Evolutionary conservation across 176 grass and related monocot genomes (phyloP).

Genomic region (Dendrocalamus sinicus): DNA sequence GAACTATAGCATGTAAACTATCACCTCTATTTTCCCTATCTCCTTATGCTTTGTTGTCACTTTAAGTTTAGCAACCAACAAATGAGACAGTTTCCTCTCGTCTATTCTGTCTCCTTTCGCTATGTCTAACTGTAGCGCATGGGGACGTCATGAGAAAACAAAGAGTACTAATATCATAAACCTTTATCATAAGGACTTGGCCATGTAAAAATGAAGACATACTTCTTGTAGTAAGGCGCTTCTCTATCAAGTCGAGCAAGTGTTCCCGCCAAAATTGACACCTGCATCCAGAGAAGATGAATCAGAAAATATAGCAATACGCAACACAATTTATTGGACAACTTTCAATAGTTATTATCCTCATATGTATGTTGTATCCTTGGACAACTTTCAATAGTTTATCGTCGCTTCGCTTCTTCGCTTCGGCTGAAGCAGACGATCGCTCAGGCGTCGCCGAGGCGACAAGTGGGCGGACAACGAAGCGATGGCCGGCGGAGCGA

Average conservation of each 20-base stretch:
- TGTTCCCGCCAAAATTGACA: constrained; percentile 99
- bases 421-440: too few species aligned
- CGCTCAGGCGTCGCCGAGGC: too few species aligned
- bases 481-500: too few species aligned
- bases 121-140: not conserved
- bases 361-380: not conserved
- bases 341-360: not conserved
- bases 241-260: constrained; percentile 99
- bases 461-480: too few species aligned
- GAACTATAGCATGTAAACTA: not conserved
- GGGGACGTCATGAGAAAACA: constrained; percentile 16
- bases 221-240: constrained; percentile 99
- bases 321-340: not conserved
- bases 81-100: not conserved
- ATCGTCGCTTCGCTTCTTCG: not conserved
- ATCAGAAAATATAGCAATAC: constrained; percentile 29
- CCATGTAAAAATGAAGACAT: constrained; percentile 36
- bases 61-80: constrained; percentile 4
- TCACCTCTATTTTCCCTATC: not conserved
- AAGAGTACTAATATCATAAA: not conserved
- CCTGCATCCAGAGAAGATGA: constrained; percentile 57
- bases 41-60: not conserved
- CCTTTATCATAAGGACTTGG: not conserved
- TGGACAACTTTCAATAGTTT: not conserved
- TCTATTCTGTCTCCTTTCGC: not conserved